phyloP scores from a whole-genome alignment of 2,329 filamentous ascomycete genomes.

The Phoma sp. region DNA sequence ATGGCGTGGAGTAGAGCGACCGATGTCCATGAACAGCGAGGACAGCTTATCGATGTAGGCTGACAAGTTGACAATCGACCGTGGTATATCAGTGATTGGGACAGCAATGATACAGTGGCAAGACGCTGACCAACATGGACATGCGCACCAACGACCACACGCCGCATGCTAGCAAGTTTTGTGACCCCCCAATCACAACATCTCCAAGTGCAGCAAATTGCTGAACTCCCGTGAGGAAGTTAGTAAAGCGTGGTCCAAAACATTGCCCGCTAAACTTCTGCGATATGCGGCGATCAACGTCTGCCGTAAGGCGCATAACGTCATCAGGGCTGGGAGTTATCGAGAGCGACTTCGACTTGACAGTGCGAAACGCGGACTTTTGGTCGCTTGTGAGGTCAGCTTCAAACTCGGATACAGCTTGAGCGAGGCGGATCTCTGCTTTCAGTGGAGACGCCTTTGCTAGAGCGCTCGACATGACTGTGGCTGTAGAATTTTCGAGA shows the following conservation, averaged over 20 bases:
- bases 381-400: conserved; percentile 17
- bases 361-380: conserved; percentile 6
- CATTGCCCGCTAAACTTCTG: conserved; percentile 37
- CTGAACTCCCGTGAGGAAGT: conserved; percentile 51
- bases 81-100: background rate
- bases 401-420: conserved; percentile 20
- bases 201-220: conserved; percentile 55
- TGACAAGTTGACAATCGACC: conserved; percentile 42
- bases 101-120: background rate
- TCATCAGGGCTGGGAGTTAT: conserved; percentile 5
- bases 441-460: conserved; percentile 13
- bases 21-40: conserved; percentile 50
- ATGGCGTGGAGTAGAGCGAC: conserved; percentile 51
- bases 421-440: conserved; percentile 21
- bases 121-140: conserved; percentile 48
- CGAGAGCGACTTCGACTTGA: background rate
- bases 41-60: conserved; percentile 52
- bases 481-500: no score
- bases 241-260: conserved; percentile 50
- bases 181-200: conserved; percentile 51
- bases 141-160: conserved; percentile 56
- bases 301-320: conserved; percentile 45
- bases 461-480: background rate
- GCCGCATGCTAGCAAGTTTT: conserved; percentile 55
- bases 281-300: conserved; percentile 39